phyloP scores from a whole-genome alignment of 768 basidiomycete genomes.

The Dioszegia aurantiaca region DNA sequence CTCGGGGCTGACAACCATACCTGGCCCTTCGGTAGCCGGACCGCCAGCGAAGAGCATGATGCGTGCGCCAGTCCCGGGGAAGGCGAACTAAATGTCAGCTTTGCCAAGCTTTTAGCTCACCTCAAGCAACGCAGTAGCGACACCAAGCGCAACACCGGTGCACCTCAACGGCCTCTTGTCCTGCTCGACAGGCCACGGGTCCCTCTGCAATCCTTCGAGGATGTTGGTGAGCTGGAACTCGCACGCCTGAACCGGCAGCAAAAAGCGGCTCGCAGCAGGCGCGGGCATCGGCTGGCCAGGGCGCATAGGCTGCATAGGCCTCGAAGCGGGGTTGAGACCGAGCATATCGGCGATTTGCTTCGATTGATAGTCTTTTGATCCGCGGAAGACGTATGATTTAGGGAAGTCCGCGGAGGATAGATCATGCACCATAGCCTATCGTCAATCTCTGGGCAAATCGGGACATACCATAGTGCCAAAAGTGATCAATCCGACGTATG shows the following conservation, averaged over 20 bases:
- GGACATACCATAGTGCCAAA: constrained; percentile 86
- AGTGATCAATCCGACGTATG: constrained; percentile 92
- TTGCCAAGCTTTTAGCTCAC: constrained; percentile 51
- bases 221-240: constrained; percentile 96
- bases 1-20: constrained; percentile 92
- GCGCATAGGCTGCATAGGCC: constrained; percentile 38
- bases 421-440: constrained; percentile 94
- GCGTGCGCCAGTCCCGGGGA: constrained; percentile 90
- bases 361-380: constrained; percentile 89
- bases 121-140: constrained; percentile 89
- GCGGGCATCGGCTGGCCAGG: constrained; percentile 52
- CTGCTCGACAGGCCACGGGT: constrained; percentile 96
- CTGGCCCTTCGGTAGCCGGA: constrained; percentile 92
- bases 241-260: constrained; percentile 84
- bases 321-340: constrained; percentile 64
- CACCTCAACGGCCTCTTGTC: constrained; percentile 90
- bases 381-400: constrained; percentile 98
- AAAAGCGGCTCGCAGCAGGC: constrained; percentile 61
- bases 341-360: constrained; percentile 99
- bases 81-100: constrained; percentile 62
- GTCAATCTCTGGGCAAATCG: background rate
- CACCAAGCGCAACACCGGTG: constrained; percentile 89
- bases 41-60: constrained; percentile 97
- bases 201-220: constrained; percentile 77
- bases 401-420: constrained; percentile 92